Conservation (phyloP, 331 rosid genomes). For the Ulmus americana region DNA sequence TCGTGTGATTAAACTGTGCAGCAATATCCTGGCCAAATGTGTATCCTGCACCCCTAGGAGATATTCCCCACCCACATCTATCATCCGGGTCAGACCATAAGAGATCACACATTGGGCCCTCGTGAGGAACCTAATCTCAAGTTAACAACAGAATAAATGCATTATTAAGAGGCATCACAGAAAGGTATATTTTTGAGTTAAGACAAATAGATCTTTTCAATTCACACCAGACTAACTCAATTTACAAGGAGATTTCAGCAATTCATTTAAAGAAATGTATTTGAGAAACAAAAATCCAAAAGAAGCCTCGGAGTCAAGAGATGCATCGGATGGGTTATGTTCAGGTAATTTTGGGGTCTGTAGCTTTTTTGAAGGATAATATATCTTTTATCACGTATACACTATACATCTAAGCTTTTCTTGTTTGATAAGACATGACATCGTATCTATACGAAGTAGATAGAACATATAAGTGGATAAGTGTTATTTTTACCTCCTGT, state of each 20-base stretch:
- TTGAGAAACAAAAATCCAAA: not conserved
- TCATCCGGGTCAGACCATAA: conserved; percentile 41
- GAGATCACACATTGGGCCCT: conserved; percentile 43
- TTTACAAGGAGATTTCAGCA: not conserved
- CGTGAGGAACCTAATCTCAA: conserved; percentile 38
- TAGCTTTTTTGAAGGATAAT: not conserved
- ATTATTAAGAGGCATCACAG: not conserved
- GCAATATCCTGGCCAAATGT: conserved; percentile 39
- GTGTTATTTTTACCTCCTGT: conserved; percentile 26
- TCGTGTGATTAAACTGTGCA: conserved; percentile 35
- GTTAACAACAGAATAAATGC: not conserved
- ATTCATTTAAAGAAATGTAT: not conserved
- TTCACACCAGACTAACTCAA: not conserved
- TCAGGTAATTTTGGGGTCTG: not conserved
- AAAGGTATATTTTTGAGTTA: not conserved
- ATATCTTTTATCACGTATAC: not conserved
- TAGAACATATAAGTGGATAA: not conserved
- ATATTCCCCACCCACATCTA: conserved; percentile 38
- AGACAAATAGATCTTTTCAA: not conserved
- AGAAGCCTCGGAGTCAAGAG: not conserved
- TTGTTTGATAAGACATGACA: no score
- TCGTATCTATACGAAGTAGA: no score
- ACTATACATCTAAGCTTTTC: no score
- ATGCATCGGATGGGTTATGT: not conserved
- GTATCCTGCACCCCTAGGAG: conserved; percentile 40